Evolutionary conservation across 352 stramenopile species (phyloP).

Genomic region (Lagenidium giganteum): DNA sequence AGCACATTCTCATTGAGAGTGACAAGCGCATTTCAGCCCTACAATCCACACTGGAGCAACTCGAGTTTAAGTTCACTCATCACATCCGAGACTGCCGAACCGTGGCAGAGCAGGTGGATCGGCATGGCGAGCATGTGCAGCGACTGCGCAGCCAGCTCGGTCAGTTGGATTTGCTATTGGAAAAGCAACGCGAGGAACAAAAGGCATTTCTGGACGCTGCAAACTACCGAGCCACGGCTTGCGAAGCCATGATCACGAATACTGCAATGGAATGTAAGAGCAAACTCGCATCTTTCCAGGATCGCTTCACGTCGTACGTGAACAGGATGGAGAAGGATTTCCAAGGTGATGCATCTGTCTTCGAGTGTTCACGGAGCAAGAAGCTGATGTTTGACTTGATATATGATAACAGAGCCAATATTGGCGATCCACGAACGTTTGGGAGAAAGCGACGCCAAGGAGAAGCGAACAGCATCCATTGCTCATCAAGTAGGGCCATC

Average conservation of each 20-base stretch:
- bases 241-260: constrained; percentile 23
- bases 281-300: constrained; percentile 39
- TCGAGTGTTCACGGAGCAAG: too few relatives aligned
- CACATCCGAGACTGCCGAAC: constrained; percentile 44
- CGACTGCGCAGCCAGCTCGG: constrained; percentile 30
- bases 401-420: too few relatives aligned
- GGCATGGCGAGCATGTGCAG: constrained; percentile 38
- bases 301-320: too few relatives aligned
- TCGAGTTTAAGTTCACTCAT: constrained; percentile 74
- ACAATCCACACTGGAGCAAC: constrained; percentile 36
- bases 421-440: too few relatives aligned
- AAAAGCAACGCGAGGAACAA: constrained; percentile 45
- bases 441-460: too few relatives aligned
- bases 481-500: too few relatives aligned
- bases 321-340: too few relatives aligned
- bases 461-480: too few relatives aligned
- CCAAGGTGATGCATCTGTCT: too few relatives aligned
- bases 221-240: constrained; percentile 26
- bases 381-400: too few relatives aligned
- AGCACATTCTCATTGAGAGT: constrained; percentile 38
- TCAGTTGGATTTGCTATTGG: constrained; percentile 32
- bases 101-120: constrained; percentile 38
- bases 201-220: constrained; percentile 40
- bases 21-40: constrained; percentile 39
- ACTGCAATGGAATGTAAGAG: constrained; percentile 19